phyloP scores from a whole-genome alignment of 192 early-diverging fungal genomes.

The Rhizophagus prolifer region DNA sequence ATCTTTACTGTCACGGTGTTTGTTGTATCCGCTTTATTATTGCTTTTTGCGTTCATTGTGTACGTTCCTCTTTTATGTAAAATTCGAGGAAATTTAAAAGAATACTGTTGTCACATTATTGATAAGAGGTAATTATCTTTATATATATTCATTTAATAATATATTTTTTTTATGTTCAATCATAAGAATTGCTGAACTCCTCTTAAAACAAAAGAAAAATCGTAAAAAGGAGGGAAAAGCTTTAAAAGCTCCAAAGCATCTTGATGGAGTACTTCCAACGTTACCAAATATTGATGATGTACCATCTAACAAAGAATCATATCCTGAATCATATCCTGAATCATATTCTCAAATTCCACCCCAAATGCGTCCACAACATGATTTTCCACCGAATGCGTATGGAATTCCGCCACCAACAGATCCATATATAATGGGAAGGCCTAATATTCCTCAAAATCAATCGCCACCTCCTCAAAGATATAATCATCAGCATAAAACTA shows the following conservation, averaged over 20 bases:
- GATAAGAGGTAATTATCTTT: slow-evolving; percentile 63
- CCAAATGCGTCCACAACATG: not conserved
- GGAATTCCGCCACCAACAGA: not conserved
- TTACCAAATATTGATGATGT: not conserved
- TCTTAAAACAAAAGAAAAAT: not conserved
- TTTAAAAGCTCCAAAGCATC: not conserved
- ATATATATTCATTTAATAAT: not conserved
- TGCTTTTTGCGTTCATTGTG: slow-evolving; percentile 56
- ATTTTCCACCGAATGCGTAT: not conserved
- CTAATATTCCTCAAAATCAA: not conserved
- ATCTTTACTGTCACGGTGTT: slow-evolving; percentile 61
- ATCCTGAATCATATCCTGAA: not conserved
- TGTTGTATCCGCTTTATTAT: slow-evolving; percentile 45
- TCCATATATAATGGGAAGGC: not conserved
- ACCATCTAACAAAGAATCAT: not conserved
- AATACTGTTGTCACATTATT: slow-evolving; percentile 78
- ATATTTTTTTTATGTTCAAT: not conserved
- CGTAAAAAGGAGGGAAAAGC: not conserved
- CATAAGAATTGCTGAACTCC: not conserved
- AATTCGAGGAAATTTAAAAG: slow-evolving; percentile 77
- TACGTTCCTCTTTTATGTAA: slow-evolving; percentile 70
- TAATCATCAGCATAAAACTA: not conserved
- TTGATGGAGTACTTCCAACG: not conserved
- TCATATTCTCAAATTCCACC: not conserved
- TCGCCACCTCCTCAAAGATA: not conserved